Conservation (phyloP, 2,329 filamentous ascomycete genomes). For the Pleomassaria siparia region DNA sequence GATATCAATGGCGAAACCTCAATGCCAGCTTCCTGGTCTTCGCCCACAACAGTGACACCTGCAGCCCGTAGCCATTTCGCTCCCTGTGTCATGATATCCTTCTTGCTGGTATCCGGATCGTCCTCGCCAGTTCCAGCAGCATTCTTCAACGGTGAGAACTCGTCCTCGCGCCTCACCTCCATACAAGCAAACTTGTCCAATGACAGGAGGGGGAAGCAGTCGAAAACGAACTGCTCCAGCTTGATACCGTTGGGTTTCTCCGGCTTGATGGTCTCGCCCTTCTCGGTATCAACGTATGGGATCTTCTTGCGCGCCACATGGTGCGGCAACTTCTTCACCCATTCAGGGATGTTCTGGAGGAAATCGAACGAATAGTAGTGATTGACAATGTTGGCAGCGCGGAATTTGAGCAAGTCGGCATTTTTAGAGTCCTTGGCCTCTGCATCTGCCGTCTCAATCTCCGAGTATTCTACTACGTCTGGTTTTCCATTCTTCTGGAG, state of each 20-base stretch:
- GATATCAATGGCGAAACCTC: slow-evolving; percentile 92
- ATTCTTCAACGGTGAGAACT: slow-evolving; percentile 98
- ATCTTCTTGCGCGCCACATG: slow-evolving; percentile 99
- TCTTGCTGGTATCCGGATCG: slow-evolving; percentile 88
- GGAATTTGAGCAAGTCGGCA: slow-evolving; percentile 83
- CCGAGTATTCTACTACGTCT: slow-evolving; percentile 97
- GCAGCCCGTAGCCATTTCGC: slow-evolving; percentile 80
- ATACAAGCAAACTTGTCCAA: slow-evolving; percentile 91
- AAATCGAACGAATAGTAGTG: slow-evolving; percentile 98
- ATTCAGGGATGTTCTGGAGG: slow-evolving; percentile 85
- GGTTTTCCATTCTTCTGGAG: slow-evolving; percentile 93
- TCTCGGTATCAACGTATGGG: slow-evolving; percentile 74
- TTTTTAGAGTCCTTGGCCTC: slow-evolving; percentile 85
- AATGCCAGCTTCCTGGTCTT: slow-evolving; percentile 61
- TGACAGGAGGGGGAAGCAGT: slow-evolving; percentile 88
- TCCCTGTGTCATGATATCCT: slow-evolving; percentile 87
- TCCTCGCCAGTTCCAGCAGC: slow-evolving; percentile 79
- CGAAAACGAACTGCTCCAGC: slow-evolving; percentile 98
- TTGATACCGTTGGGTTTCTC: slow-evolving; percentile 98
- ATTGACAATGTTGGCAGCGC: slow-evolving; percentile 98
- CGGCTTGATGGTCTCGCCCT: slow-evolving; percentile 81
- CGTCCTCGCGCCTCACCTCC: slow-evolving; percentile 94
- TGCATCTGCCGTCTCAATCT: slow-evolving; percentile 87
- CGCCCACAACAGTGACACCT: slow-evolving; percentile 72
- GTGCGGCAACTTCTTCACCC: slow-evolving; percentile 84